phyloP scores from a whole-genome alignment of 1,284 basidiomycete species.

The Cryptococcus deneoformans region DNA sequence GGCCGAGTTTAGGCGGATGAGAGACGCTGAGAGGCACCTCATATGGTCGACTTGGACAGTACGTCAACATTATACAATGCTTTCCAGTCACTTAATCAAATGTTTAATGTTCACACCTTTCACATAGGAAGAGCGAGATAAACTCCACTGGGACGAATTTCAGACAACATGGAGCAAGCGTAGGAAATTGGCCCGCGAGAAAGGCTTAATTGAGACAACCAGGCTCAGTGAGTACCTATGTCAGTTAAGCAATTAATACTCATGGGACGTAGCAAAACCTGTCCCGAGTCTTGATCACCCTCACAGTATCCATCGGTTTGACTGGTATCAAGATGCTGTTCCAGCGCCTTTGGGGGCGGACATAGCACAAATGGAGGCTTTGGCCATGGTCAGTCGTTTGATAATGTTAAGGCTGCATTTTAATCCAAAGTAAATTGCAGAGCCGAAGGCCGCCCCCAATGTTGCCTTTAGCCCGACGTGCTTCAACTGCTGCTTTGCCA shows the following conservation, averaged over 20 bases:
- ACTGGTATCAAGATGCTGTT: not conserved
- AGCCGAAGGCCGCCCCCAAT: not conserved
- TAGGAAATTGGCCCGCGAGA: conserved; percentile 54
- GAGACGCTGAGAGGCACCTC: conserved; percentile 47
- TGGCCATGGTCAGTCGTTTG: not conserved
- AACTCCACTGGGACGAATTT: conserved; percentile 52
- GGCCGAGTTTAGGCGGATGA: conserved; percentile 47
- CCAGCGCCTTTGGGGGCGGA: not conserved
- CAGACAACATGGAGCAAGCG: conserved; percentile 54
- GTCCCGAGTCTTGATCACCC: not conserved
- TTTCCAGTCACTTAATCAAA: not conserved
- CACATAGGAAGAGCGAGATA: conserved; percentile 41
- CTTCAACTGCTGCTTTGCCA: not conserved
- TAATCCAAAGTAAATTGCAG: not conserved
- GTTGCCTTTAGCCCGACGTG: not conserved
- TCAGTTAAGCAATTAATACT: too few species aligned
- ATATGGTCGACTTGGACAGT: conserved; percentile 55
- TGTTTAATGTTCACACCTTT: not conserved
- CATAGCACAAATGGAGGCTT: not conserved
- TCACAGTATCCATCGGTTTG: not conserved
- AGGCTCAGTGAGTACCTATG: conserved; percentile 18
- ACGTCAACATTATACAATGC: conserved; percentile 12
- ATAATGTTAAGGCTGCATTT: not conserved
- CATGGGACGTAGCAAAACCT: not conserved
- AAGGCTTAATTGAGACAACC: conserved; percentile 53